Evolutionary conservation across 345 rosid genomes (phyloP).

Genomic region (Arabidopsis arenosa): DNA sequence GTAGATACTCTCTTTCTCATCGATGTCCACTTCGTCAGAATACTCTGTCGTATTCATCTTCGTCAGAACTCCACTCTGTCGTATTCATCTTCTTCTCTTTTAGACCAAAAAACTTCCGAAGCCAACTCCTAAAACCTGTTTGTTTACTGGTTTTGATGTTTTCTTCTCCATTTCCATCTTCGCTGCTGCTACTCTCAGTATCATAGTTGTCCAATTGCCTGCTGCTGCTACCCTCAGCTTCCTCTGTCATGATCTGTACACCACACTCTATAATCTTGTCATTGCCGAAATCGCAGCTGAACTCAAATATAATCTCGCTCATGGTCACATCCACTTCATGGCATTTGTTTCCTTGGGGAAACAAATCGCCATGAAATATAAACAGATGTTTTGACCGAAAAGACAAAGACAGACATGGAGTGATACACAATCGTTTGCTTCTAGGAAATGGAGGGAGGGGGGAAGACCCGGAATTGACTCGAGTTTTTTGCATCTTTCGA

Average conservation of each 20-base stretch:
- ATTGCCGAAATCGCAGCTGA: not conserved
- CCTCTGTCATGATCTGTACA: constrained; percentile 14
- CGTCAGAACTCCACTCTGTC: not conserved
- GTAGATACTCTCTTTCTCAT: no score
- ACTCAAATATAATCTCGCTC: constrained; percentile 2
- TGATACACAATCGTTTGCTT: not conserved
- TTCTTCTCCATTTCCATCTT: not conserved
- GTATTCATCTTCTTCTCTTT: not conserved
- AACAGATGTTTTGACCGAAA: constrained; percentile 11
- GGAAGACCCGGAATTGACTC: constrained; percentile 1
- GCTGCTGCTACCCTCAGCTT: not conserved
- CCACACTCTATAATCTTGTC: constrained; percentile 29
- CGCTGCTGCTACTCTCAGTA: not conserved
- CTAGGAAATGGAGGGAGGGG: not conserved
- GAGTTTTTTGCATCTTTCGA: not conserved
- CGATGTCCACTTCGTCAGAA: no score
- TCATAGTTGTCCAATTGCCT: constrained; percentile 5
- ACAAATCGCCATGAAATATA: not conserved
- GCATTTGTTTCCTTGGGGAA: not conserved
- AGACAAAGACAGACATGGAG: not conserved
- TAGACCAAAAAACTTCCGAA: not conserved
- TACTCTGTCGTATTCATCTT: not conserved
- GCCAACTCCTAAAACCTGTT: not conserved
- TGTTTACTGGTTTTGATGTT: not conserved
- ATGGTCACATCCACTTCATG: not conserved